Base-by-base conservation (phyloP, 208 protist species). In the Leishmania braziliensis region DNA sequence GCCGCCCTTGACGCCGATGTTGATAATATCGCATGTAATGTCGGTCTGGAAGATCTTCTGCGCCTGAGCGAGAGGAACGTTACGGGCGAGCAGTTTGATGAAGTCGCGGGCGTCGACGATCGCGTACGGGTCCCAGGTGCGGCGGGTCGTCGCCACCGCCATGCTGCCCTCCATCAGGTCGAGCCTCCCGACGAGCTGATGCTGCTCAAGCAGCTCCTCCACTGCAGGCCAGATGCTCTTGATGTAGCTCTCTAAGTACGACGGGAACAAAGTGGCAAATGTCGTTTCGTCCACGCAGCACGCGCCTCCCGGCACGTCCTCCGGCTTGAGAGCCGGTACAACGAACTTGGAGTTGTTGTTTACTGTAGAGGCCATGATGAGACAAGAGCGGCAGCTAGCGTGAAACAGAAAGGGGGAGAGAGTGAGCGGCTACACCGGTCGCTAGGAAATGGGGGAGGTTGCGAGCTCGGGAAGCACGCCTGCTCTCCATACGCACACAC, bases 81-180 rank as follows among this genome's bases (percentile, higher is more conserved):
- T 98, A 83, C 99, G 90, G 18, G 98, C 96, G 0, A 99, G 90
- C 77, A 99, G 89, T 88, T 99, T 99, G 77, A 99, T 99, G 68
- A 99, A 93, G 89, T 99, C 99, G 69, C 99, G 91, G 20, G 97
- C 98, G 88, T 99, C 99, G 72, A 99, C 89, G 77, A 99, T 99
- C 26, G 95, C 93, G 87, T 98, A 99, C 26, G 99, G 99, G 89
- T 99, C 99, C 94, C 93, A 99, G 10, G 99, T 99, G 82, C 98
- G 98, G 16, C 97, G 88, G 0, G 99, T 99, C 0, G 99, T 99
- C 23, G 85, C 93, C 0, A 99, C 98, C 23, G 98, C 99, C 96
- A 99, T 99, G 79, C 93, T 98, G 86, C 99, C 98, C 88, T 98
- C 93, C 77, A 98, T 87, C 18, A 99, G 83, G 85, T 99, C 97